phyloP scores from a whole-genome alignment of 2,329 filamentous ascomycete genomes.

The Allantophomopsis cytisporea region DNA sequence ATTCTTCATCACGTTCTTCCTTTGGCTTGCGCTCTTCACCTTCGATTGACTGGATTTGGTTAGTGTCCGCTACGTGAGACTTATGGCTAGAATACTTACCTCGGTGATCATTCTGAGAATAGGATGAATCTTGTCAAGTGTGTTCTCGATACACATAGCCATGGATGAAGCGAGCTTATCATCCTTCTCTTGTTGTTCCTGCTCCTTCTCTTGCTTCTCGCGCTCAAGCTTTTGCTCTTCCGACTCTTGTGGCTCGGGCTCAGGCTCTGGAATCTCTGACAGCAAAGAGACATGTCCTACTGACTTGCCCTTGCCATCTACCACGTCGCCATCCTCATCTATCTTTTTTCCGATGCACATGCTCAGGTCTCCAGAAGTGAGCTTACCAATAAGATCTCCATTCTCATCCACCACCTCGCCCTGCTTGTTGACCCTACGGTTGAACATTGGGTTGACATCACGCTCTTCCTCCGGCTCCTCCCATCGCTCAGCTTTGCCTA shows the following conservation, averaged over 20 bases:
- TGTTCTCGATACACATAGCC: constrained; percentile 57
- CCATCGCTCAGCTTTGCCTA: constrained; percentile 47
- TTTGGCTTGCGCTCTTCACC: constrained; percentile 66
- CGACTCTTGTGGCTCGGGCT: constrained; percentile 24
- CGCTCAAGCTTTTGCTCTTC: constrained; percentile 27
- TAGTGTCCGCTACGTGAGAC: constrained; percentile 16
- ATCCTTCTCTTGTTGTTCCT: constrained; percentile 51
- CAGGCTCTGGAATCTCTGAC: constrained; percentile 37
- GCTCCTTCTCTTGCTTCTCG: constrained; percentile 33
- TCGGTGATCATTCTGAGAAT: constrained; percentile 79
- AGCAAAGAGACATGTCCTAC: constrained; percentile 57
- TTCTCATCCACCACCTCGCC: constrained; percentile 45
- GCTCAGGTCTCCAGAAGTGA: constrained; percentile 52
- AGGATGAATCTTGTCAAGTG: constrained; percentile 71
- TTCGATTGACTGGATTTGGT: constrained; percentile 50
- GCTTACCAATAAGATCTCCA: constrained; percentile 48
- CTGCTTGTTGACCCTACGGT: constrained; percentile 41
- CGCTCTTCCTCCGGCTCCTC: constrained; percentile 32
- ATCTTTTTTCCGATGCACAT: constrained; percentile 56
- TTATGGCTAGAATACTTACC: constrained; percentile 27
- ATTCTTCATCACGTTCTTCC: constrained; percentile 82
- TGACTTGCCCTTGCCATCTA: constrained; percentile 52
- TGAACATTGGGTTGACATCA: constrained; percentile 35
- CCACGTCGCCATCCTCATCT: constrained; percentile 57
- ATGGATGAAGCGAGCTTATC: constrained; percentile 68